phyloP scores from a whole-genome alignment of 164 flowering plant genomes.

The Taxillus chinensis region DNA sequence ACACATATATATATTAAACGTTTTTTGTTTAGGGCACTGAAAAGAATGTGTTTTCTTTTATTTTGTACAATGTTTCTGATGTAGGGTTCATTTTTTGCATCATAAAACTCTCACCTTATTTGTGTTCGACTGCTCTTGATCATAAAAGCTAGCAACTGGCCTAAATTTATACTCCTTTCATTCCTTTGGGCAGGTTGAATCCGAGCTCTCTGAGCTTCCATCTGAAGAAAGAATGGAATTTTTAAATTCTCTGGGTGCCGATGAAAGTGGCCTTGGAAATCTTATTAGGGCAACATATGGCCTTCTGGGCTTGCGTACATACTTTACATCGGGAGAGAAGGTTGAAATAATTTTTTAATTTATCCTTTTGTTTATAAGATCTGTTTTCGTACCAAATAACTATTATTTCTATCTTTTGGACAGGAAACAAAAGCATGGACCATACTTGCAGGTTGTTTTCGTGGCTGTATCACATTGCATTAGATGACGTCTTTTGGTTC shows the following conservation, averaged over 20 bases:
- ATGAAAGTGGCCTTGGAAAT: conserved; percentile 93
- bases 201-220: conserved; percentile 91
- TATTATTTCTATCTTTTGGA: conserved; percentile 5
- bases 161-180: neutral
- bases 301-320: conserved; percentile 78
- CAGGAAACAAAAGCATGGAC: conserved; percentile 99
- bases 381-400: neutral
- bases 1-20: no score
- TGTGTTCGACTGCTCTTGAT: neutral
- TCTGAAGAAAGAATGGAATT: conserved; percentile 72
- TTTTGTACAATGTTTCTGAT: no score
- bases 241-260: conserved; percentile 74
- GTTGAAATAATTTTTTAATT: conserved; percentile 19
- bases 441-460: conserved; percentile 69
- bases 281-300: conserved; percentile 81
- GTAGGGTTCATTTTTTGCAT: no score
- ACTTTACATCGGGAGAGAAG: conserved; percentile 96
- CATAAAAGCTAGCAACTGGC: neutral
- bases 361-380: conserved; percentile 2
- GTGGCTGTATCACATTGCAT: neutral
- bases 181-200: conserved; percentile 58
- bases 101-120: no score
- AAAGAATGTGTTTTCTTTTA: no score
- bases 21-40: no score
- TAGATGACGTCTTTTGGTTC: neutral